Base-by-base conservation (phyloP, 2,329 filamentous ascomycete genomes). In the Fusarium sterilihyphosum region DNA sequence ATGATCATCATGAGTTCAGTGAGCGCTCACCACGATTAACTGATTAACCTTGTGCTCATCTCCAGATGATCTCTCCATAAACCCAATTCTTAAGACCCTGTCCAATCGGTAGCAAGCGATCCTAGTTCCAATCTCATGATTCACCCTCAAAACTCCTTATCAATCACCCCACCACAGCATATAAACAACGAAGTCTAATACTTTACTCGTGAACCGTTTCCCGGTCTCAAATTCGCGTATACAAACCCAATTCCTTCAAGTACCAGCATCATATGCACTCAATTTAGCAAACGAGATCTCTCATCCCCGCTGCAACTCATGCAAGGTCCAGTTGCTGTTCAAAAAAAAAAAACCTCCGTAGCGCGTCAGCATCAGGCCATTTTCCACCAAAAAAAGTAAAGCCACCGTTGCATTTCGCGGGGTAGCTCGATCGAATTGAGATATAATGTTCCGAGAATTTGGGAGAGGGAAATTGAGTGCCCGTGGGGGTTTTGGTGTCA, bases 331-430 rank as follows among this genome's bases (percentile, higher is more conserved):
- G n/a, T n/a, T n/a, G n/a, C n/a, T n/a, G n/a, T n/a, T n/a, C n/a
- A n/a, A n/a, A n/a, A n/a, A n/a, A n/a, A n/a, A 52, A 43, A 47
- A 46, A 22, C 35, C 60, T 53, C 26, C 47, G 37, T 70, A 70
- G 64, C 60, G 60, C 68, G 60, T 75, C 65, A 74, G 49, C 72
- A 77, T 78, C 77, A 78, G 73, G 65, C 76, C 77, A 78, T 78
- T 74, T 69, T 56, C 61, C 56, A 76, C 65, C 62, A 58, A 61
- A 50, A 50, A 58, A 44, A 38, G 59, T 8, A 60, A 65, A 62
- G 67, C 64, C 58, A 73, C 65, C 62, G 76, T 79, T 79, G 67
- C 74, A 79, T 79, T 79, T 78, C 76, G 76, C 70, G 77, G 77
- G 77, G 77, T 75, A 77, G 59, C 62, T 60, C 26, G 40, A 35